Evolutionary conservation across 129 eudicot species (phyloP).

Genomic region (Smallanthus sonchifolius): DNA sequence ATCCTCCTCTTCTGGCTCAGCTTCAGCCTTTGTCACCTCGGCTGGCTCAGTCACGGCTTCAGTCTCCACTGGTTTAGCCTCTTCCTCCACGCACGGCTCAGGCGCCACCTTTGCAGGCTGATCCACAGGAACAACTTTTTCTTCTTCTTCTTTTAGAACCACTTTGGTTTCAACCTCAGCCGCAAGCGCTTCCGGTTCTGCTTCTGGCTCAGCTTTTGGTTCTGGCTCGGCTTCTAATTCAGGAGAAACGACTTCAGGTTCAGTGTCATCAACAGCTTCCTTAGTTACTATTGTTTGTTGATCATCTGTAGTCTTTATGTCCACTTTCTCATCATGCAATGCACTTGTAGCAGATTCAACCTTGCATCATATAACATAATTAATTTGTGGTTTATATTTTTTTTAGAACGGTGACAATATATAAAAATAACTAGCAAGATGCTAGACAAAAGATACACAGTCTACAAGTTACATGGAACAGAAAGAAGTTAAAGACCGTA

Average conservation of each 20-base stretch:
- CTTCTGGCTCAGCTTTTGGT: slow-evolving; percentile 12
- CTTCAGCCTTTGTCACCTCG: slow-evolving; percentile 15
- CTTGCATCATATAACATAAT: slow-evolving; percentile 18
- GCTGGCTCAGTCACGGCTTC: slow-evolving; percentile 16
- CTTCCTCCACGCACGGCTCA: slow-evolving; percentile 31
- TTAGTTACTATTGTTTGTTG: slow-evolving; percentile 10
- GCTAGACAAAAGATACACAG: too few species aligned
- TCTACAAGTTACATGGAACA: too few species aligned
- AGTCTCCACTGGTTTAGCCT: slow-evolving; percentile 3
- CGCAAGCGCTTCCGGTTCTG: slow-evolving; percentile 24
- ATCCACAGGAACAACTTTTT: slow-evolving; percentile 14
- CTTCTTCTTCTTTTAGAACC: slow-evolving; percentile 25
- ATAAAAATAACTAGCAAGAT: too few species aligned
- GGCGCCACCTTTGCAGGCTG: slow-evolving; percentile 49
- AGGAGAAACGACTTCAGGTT: neutral
- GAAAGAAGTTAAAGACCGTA: too few species aligned
- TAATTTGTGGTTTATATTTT: neutral
- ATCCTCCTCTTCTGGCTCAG: slow-evolving; percentile 18
- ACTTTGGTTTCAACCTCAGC: slow-evolving; percentile 36
- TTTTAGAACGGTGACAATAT: too few species aligned
- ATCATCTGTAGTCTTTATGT: slow-evolving; percentile 10
- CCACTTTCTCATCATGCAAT: slow-evolving; percentile 39
- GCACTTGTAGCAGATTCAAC: slow-evolving; percentile 44
- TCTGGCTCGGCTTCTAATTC: neutral
- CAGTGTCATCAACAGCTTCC: neutral